A percentile compares a stretch with the other conserved stretches of the same genome.
phyloP scores from a whole-genome alignment of 345 rosid genomes.

The Pistacia integerrima region DNA sequence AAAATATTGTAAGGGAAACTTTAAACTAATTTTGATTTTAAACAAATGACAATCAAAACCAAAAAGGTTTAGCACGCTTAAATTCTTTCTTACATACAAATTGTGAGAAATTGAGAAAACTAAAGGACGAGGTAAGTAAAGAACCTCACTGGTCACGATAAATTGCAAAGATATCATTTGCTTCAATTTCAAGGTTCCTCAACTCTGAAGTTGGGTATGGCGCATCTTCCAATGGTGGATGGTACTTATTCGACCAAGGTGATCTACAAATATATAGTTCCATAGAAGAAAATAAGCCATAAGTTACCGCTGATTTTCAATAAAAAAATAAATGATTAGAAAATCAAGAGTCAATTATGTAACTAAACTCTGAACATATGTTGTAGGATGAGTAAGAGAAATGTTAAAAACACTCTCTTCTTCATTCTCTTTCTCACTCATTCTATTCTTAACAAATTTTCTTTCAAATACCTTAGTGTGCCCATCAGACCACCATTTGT shows the following conservation, averaged over 20 bases:
- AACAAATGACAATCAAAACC: neutral
- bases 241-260: conserved; percentile 92
- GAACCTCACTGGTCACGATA: conserved; percentile 99
- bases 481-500: too few relatives aligned
- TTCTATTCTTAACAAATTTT: too few relatives aligned
- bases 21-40: neutral
- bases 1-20: neutral
- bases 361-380: neutral
- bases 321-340: neutral
- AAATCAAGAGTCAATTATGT: neutral
- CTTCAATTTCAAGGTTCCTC: conserved; percentile 91
- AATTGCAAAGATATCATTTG: conserved; percentile 80
- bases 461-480: too few relatives aligned
- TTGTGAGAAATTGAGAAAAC: conserved; percentile 9
- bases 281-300: neutral
- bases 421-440: too few relatives aligned
- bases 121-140: conserved; percentile 70
- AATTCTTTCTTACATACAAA: neutral
- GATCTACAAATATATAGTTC: conserved; percentile 52
- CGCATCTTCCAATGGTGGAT: conserved; percentile 81
- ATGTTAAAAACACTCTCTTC: too few relatives aligned
- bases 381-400: neutral
- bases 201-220: conserved; percentile 70
- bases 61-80: neutral
- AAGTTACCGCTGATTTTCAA: neutral